Percentiles rank a stretch among this genome's conserved stretches.
phyloP scores from a whole-genome alignment of 1,284 basidiomycete species.

The Ustilago esculenta region DNA sequence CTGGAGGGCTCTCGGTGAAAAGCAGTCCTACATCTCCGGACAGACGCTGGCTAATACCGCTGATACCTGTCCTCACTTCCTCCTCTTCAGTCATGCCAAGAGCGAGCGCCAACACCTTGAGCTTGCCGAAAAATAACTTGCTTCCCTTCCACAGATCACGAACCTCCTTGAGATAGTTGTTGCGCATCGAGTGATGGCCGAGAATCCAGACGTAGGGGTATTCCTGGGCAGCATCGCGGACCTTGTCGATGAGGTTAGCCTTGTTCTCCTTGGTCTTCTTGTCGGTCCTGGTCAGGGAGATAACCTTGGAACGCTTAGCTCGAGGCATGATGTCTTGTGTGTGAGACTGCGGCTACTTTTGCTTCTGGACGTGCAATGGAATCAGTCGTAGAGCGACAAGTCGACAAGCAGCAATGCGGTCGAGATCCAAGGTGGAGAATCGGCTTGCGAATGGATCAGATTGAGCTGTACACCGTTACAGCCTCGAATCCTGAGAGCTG shows the following conservation, averaged over 20 bases:
- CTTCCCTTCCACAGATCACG: constrained; percentile 87
- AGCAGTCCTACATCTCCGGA: constrained; percentile 92
- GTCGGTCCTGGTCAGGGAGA: constrained; percentile 71
- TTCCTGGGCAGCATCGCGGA: constrained; percentile 72
- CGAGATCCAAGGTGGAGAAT: constrained; percentile 23
- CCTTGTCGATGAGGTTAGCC: constrained; percentile 81
- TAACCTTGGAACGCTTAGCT: constrained; percentile 68
- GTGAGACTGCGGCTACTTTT: neutral
- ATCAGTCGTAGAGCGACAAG: neutral
- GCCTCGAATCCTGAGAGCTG: constrained; percentile 3
- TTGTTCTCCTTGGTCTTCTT: constrained; percentile 77
- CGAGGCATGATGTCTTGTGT: constrained; percentile 60
- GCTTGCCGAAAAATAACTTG: constrained; percentile 86
- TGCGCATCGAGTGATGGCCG: constrained; percentile 92
- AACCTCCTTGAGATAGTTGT: constrained; percentile 91
- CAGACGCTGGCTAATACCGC: constrained; percentile 85
- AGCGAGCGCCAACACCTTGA: constrained; percentile 93
- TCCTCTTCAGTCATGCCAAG: constrained; percentile 87
- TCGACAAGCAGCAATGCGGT: neutral
- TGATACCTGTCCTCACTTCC: constrained; percentile 83
- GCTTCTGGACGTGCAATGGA: neutral
- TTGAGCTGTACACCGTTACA: neutral
- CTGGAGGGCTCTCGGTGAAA: constrained; percentile 86
- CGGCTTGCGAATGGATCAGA: neutral
- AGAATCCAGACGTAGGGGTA: constrained; percentile 96